Evolutionary conservation across 192 early-diverging fungal genomes (phyloP), one percentile per base, ranked within the genome.

Genomic region (Geranomyces michiganensis): DNA sequence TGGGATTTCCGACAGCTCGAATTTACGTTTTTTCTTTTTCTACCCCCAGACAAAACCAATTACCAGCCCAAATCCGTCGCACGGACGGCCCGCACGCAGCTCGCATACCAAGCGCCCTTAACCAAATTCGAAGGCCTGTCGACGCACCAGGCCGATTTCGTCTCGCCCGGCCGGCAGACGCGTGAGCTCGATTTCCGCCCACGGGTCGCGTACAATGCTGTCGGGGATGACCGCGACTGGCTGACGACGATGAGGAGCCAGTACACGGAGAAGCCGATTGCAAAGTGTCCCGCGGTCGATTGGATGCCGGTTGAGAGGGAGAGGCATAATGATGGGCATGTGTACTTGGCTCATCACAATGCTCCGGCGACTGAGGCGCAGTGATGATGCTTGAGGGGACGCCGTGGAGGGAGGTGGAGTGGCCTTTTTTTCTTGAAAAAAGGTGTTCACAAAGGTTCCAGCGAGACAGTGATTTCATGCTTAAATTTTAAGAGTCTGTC

Each of bases 151-250:
- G 58, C 70, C 44, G 78, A 83, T 66, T 80, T 69, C 59, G 32
- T 59, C 61, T n/a, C 62, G 10, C 53, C 73, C 45, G 68, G 63
- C 56, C 58, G 53, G 21, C 43, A 30, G 6, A 55, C 62, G 3
- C 58, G 68, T 24, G 67, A 67, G 33, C 44, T 47, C n/a, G 79
- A 84, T 65, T 84, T 76, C 70, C 56, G 68, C 15, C 82, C 82
- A 4, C 68, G 79, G 49, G 71, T 55, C 8, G 41, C 36, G 17
- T 84, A 79, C 56, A 56, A 70, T 26, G 53, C 77, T 21, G 55
- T 70, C 29, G 67, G 61, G 29, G 82, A 84, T 58, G 82, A 81
- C 53, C 73, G 82, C 32, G 82, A 84, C 67, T 84, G 77, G 51
- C 30, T 78, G 1, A 77, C 77, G 3, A 84, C 79, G 14, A 74